These are phyloP conservation scores for Pascua guehoae DNA, from an alignment of 1,284 basidiomycete genomes.

Conservation along the genomic window DNA sequence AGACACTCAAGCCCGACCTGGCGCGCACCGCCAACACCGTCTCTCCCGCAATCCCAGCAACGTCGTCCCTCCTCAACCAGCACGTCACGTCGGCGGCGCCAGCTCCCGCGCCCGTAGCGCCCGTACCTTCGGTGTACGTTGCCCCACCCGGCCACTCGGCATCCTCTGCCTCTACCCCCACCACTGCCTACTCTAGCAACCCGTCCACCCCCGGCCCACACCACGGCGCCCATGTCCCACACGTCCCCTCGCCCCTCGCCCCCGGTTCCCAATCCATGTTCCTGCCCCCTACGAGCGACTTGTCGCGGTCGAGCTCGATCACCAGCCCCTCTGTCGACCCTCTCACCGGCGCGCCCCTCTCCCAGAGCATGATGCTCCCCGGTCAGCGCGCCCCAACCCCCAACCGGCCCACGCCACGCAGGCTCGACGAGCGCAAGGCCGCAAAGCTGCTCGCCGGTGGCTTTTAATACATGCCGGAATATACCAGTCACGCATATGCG, in stretches of 20 bases:
- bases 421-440: constrained; percentile 44
- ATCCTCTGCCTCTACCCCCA: too few species aligned
- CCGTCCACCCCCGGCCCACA: not conserved
- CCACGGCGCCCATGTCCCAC: not conserved
- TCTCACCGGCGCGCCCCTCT: constrained; percentile 21
- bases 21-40: constrained; percentile 28
- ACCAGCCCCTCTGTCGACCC: constrained; percentile 3
- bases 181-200: not conserved
- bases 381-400: constrained; percentile 14
- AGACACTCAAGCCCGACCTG: constrained; percentile 74
- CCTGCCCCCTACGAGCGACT: constrained; percentile 25
- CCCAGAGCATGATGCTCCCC: constrained; percentile 44
- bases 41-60: not conserved
- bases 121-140: too few species aligned
- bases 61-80: not conserved
- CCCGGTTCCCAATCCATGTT: constrained; percentile 38
- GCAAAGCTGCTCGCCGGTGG: constrained; percentile 46
- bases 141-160: too few species aligned
- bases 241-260: not conserved
- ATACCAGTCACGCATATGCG: not conserved
- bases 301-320: not conserved
- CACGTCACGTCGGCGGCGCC: not conserved
- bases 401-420: constrained; percentile 22
- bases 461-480: constrained; percentile 24
- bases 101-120: not conserved